Evolutionary conservation across 129 eudicot genomes (phyloP).

Genomic region (Flaveria robusta): DNA sequence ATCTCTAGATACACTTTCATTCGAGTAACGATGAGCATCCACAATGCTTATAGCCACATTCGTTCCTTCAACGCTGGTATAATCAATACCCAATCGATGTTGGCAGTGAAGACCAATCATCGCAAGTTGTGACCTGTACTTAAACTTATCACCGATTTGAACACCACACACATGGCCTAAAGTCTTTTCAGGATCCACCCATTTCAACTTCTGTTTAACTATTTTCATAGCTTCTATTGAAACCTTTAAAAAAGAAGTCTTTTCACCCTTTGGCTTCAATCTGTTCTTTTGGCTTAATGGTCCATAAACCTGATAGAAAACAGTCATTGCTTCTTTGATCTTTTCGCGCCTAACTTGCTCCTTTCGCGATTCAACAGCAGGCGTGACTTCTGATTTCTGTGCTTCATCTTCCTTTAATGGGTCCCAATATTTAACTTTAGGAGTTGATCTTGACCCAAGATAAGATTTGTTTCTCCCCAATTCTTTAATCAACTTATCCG

Average conservation of each 20-base stretch:
- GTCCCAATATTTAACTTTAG: slow-evolving; percentile 5
- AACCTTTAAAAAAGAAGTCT: background rate
- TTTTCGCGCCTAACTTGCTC: slow-evolving; percentile 20
- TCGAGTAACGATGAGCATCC: slow-evolving; percentile 48
- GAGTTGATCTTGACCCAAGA: background rate
- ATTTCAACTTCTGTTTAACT: slow-evolving; percentile 31
- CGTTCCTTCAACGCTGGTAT: slow-evolving; percentile 33
- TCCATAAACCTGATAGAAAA: slow-evolving; percentile 30
- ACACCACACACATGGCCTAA: slow-evolving; percentile 55
- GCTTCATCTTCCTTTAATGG: slow-evolving; percentile 9
- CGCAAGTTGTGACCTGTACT: slow-evolving; percentile 46
- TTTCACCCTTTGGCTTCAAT: slow-evolving; percentile 12
- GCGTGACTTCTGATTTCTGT: background rate
- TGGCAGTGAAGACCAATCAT: slow-evolving; percentile 57
- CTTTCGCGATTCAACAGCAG: background rate
- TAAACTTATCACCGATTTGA: slow-evolving; percentile 50
- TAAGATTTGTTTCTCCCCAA: background rate
- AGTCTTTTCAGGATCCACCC: slow-evolving; percentile 22
- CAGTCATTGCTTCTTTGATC: slow-evolving; percentile 39
- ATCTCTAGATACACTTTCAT: slow-evolving; percentile 28
- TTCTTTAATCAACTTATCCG: background rate
- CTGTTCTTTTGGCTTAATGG: background rate
- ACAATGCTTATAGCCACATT: slow-evolving; percentile 57
- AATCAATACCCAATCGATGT: slow-evolving; percentile 48
- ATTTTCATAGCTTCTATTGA: slow-evolving; percentile 30